These are phyloP conservation scores for Lyophyllum shimeji DNA, from an alignment of 768 basidiomycete genomes.

Conservation along the genomic window DNA sequence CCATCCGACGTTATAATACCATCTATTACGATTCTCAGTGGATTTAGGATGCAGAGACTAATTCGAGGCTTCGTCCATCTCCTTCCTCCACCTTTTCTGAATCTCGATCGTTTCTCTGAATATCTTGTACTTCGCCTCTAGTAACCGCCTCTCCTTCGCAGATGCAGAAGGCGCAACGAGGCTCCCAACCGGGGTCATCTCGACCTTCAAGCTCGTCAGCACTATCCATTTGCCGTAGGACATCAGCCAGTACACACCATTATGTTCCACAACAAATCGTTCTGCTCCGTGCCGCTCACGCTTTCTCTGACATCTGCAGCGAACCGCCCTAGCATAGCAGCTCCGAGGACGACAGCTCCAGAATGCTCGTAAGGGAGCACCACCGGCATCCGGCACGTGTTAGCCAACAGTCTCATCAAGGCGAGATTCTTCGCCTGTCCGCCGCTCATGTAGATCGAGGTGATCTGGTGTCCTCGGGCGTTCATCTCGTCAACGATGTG, in stretches of 20 bases:
- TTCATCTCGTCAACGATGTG: slow-evolving; percentile 95
- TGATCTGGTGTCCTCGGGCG: slow-evolving; percentile 75
- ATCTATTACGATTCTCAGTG: background rate
- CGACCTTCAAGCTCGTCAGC: slow-evolving; percentile 47
- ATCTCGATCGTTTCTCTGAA: slow-evolving; percentile 87
- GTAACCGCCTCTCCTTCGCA: slow-evolving; percentile 64
- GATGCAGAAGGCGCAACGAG: slow-evolving; percentile 65
- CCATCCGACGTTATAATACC: background rate
- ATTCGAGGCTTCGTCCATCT: slow-evolving; percentile 62
- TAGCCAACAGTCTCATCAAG: slow-evolving; percentile 88
- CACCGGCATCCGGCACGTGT: slow-evolving; percentile 80
- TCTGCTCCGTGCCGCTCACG: slow-evolving; percentile 45
- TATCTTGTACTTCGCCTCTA: slow-evolving; percentile 92
- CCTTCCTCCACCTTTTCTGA: slow-evolving; percentile 82
- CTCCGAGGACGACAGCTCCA: slow-evolving; percentile 87
- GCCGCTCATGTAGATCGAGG: slow-evolving; percentile 88
- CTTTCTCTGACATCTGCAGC: slow-evolving; percentile 57
- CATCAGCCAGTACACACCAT: slow-evolving; percentile 57
- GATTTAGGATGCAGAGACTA: background rate
- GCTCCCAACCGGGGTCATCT: slow-evolving; percentile 88
- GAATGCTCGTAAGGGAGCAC: slow-evolving; percentile 76
- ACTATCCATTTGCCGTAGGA: background rate
- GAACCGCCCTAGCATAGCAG: slow-evolving; percentile 91
- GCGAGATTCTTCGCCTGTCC: slow-evolving; percentile 89
- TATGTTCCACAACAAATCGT: slow-evolving; percentile 80